A percentile compares a stretch with the other conserved stretches of the same genome.
Evolutionary conservation across 352 stramenopile species (phyloP).

Genomic region (Phytopythium chamaehyphon): DNA sequence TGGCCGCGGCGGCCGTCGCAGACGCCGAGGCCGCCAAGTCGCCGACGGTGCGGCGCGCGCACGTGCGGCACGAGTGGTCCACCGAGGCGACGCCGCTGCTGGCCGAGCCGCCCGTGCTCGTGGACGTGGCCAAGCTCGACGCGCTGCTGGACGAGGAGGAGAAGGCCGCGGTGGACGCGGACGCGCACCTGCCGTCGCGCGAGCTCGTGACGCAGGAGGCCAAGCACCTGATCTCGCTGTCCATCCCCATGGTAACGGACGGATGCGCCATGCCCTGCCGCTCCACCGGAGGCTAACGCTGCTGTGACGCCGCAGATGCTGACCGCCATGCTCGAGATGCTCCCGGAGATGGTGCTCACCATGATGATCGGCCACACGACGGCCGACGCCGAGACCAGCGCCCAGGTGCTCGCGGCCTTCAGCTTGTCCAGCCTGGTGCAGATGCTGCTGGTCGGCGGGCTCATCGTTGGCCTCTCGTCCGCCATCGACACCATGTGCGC

Average conservation of each 20-base stretch:
- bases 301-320: slow-evolving; percentile 25
- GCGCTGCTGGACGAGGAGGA: slow-evolving; percentile 34
- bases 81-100: slow-evolving; percentile 23
- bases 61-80: not conserved
- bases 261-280: not conserved
- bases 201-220: slow-evolving; percentile 35
- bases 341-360: slow-evolving; percentile 38
- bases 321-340: slow-evolving; percentile 38
- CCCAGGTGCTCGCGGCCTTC: slow-evolving; percentile 53
- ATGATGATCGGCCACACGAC: slow-evolving; percentile 62
- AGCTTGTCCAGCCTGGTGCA: slow-evolving; percentile 45
- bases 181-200: slow-evolving; percentile 20
- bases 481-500: slow-evolving; percentile 65
- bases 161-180: slow-evolving; percentile 17
- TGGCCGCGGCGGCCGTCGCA: slow-evolving; percentile 8
- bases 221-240: slow-evolving; percentile 21
- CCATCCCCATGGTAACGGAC: slow-evolving; percentile 26
- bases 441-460: slow-evolving; percentile 40
- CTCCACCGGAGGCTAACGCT: not conserved
- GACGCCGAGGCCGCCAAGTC: slow-evolving; percentile 7
- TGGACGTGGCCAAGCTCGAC: slow-evolving; percentile 27
- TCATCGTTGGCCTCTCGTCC: slow-evolving; percentile 48
- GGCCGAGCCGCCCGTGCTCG: slow-evolving; percentile 5
- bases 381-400: slow-evolving; percentile 34
- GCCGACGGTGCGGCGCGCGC: not conserved